Conservation (phyloP, 2,329 filamentous ascomycete genomes). For the Elsinoe ampelina region DNA sequence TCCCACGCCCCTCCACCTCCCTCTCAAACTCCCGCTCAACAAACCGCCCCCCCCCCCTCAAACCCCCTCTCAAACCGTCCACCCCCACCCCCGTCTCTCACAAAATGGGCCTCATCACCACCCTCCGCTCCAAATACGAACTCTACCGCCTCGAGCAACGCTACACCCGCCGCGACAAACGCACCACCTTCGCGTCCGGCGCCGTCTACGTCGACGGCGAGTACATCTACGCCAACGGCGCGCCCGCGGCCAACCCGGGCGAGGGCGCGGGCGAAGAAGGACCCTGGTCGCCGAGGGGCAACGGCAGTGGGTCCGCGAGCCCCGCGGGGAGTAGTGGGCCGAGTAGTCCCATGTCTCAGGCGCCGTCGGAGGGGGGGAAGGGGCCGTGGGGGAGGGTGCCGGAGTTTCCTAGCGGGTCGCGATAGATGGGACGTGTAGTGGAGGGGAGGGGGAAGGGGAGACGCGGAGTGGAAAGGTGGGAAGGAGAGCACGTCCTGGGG, state of each 20-base stretch:
- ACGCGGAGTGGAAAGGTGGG: neutral
- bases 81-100: neutral
- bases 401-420: neutral
- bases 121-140: conserved; percentile 72
- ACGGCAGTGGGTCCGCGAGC: neutral
- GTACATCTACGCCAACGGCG: conserved; percentile 60
- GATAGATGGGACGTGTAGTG: neutral
- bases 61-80: neutral
- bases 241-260: conserved; percentile 7
- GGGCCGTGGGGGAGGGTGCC: conserved; percentile 8
- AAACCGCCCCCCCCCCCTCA: neutral
- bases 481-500: no score
- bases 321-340: neutral
- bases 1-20: neutral
- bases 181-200: conserved; percentile 79
- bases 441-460: neutral
- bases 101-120: conserved; percentile 60
- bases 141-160: conserved; percentile 91
- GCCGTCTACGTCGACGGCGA: conserved; percentile 92
- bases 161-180: conserved; percentile 84
- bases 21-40: neutral
- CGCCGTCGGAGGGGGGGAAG: neutral
- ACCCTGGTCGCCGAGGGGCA: neutral
- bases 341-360: neutral
- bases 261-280: conserved; percentile 5